Evolutionary conservation across 371 early-diverging fungal species (phyloP).

Genomic region (Circinella umbellata): DNA sequence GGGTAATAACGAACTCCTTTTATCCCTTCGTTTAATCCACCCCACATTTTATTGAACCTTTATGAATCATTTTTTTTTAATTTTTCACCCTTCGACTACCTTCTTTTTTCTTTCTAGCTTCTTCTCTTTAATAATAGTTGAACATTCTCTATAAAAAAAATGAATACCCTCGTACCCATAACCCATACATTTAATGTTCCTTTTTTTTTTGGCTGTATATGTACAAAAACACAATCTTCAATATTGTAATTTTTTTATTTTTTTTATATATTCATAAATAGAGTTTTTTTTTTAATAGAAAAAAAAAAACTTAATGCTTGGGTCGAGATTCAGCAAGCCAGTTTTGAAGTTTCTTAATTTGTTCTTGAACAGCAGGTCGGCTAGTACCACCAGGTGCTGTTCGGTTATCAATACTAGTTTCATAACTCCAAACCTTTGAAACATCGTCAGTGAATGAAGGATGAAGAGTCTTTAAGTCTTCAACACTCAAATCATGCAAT

Average conservation of each 20-base stretch:
- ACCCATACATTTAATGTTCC: too few species aligned
- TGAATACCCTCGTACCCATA: neutral
- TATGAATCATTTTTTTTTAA: too few species aligned
- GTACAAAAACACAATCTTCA: too few species aligned
- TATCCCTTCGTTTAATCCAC: too few species aligned
- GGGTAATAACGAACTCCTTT: too few species aligned
- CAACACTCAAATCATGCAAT: constrained; percentile 73
- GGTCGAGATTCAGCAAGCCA: constrained; percentile 55
- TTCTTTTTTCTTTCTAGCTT: too few species aligned
- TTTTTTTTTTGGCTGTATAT: too few species aligned
- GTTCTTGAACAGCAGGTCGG: constrained; percentile 74
- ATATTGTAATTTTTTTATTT: neutral
- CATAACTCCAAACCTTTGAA: constrained; percentile 82
- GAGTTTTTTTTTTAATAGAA: neutral
- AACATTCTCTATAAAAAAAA: too few species aligned
- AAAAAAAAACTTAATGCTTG: constrained; percentile 2
- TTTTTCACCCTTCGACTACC: too few species aligned
- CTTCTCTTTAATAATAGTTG: too few species aligned
- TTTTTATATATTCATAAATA: constrained; percentile 10
- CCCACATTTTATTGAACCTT: too few species aligned
- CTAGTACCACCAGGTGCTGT: constrained; percentile 91
- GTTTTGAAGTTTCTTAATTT: constrained; percentile 73
- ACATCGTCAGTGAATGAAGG: constrained; percentile 85
- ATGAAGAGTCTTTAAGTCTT: constrained; percentile 84
- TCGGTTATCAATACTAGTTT: constrained; percentile 86